Percentiles rank a stretch among this genome's conserved stretches.
phyloP scores from a whole-genome alignment of 306 rosid species.

The Luffa aegyptiaca region DNA sequence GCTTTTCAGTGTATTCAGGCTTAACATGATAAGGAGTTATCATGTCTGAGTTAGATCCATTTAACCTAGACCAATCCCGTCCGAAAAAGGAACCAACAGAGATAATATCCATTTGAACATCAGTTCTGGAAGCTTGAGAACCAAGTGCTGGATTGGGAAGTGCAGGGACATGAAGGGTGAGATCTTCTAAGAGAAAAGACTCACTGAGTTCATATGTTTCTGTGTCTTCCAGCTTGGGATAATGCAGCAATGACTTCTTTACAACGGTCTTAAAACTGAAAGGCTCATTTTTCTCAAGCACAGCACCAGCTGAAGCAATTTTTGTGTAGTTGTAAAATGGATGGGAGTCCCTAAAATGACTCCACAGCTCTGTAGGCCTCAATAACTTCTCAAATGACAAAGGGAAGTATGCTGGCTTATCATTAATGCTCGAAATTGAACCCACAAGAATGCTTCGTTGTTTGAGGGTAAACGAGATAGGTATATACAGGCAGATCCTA shows the following conservation, averaged over 20 bases:
- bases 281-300: conserved; percentile 53
- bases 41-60: conserved; percentile 27
- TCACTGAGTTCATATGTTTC: conserved; percentile 47
- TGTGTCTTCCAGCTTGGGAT: conserved; percentile 74
- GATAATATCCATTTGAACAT: conserved; percentile 63
- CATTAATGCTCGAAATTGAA: conserved; percentile 44
- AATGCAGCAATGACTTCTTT: conserved; percentile 64
- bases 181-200: conserved; percentile 76
- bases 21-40: conserved; percentile 42
- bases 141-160: conserved; percentile 34
- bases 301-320: conserved; percentile 34
- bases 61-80: conserved; percentile 46
- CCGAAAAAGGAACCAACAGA: conserved; percentile 69
- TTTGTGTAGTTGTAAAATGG: conserved; percentile 63
- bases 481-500: conserved; percentile 69
- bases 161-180: conserved; percentile 49
- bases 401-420: conserved; percentile 43
- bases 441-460: conserved; percentile 68
- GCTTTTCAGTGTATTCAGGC: conserved; percentile 64
- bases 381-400: conserved; percentile 63
- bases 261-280: conserved; percentile 53
- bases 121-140: conserved; percentile 24
- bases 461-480: conserved; percentile 54
- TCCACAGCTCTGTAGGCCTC: conserved; percentile 62
- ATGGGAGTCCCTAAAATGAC: conserved; percentile 44